phyloP scores from a whole-genome alignment of 441 rosid genomes.

The Syzygium syzygioides region DNA sequence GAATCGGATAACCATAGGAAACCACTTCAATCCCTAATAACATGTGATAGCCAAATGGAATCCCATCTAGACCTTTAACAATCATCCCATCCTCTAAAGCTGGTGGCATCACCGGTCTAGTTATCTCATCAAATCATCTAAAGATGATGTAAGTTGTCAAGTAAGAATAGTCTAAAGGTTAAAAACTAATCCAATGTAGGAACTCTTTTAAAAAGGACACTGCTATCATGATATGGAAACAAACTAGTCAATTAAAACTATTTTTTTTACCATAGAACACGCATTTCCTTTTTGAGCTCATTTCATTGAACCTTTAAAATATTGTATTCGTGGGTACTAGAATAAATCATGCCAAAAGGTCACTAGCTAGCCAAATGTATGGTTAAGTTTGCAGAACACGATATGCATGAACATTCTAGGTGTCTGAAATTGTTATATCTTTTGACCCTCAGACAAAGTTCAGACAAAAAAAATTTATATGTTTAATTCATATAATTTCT shows the following conservation, averaged over 20 bases:
- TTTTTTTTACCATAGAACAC: neutral
- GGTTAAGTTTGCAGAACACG: neutral
- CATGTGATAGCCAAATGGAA: constrained; percentile 83
- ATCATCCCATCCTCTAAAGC: constrained; percentile 64
- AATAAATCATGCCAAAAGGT: neutral
- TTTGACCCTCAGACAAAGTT: neutral
- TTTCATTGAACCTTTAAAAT: neutral
- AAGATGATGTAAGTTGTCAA: neutral
- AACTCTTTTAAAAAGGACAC: neutral
- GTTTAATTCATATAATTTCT: constrained; percentile 29
- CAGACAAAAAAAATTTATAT: constrained; percentile 29
- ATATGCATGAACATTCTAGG: neutral
- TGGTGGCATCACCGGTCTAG: constrained; percentile 70
- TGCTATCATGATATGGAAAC: neutral
- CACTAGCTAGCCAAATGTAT: too few species aligned
- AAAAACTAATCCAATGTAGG: neutral
- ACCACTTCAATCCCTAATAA: constrained; percentile 55
- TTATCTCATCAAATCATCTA: constrained; percentile 17
- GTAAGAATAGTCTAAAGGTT: neutral
- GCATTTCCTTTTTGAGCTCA: neutral
- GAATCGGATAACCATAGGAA: constrained; percentile 40
- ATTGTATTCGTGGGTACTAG: neutral
- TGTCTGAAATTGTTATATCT: neutral
- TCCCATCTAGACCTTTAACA: constrained; percentile 54
- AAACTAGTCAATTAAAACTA: neutral